A percentile compares a stretch with the other conserved stretches of the same genome.
phyloP scores from a whole-genome alignment of 2,329 filamentous ascomycete species.

The Fusarium beomiforme region DNA sequence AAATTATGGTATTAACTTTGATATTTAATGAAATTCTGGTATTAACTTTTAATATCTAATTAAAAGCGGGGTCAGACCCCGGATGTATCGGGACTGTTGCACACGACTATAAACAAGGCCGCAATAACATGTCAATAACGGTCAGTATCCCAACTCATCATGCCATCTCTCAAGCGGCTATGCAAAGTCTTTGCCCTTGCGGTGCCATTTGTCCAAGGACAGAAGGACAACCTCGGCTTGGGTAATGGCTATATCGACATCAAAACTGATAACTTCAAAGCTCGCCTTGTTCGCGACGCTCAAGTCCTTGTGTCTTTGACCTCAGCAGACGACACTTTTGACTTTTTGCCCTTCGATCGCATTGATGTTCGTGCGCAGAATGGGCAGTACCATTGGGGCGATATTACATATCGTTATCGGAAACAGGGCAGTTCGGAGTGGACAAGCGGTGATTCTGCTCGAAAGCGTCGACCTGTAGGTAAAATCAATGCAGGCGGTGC shows the following conservation, averaged over 20 bases:
- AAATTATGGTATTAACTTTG: too few species aligned
- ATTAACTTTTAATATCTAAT: too few species aligned
- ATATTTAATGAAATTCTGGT: too few species aligned
- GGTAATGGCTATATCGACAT: slow-evolving; percentile 53
- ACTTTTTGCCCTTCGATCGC: slow-evolving; percentile 65
- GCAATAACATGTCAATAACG: too few species aligned
- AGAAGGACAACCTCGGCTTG: slow-evolving; percentile 48
- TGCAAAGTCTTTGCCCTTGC: background rate
- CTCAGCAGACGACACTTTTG: slow-evolving; percentile 54
- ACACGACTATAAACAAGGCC: too few species aligned
- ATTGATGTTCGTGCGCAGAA: slow-evolving; percentile 58
- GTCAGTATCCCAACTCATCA: background rate
- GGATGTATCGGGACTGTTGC: too few species aligned
- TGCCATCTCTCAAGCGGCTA: background rate
- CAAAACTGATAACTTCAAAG: slow-evolving; percentile 54
- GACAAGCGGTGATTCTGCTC: slow-evolving; percentile 59
- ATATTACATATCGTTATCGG: slow-evolving; percentile 67
- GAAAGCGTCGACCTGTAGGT: slow-evolving; percentile 47
- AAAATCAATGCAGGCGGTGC: slow-evolving; percentile 9
- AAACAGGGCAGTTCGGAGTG: slow-evolving; percentile 50
- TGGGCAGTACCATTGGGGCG: slow-evolving; percentile 67
- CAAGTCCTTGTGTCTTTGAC: slow-evolving; percentile 61
- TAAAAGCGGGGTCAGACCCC: too few species aligned
- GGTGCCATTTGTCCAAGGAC: background rate
- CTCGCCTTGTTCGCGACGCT: slow-evolving; percentile 54